Evolutionary conservation across 2,329 filamentous ascomycete genomes (phyloP), one percentile per base, ranked within the genome.

Genomic region (Macrophomina phaseolina): DNA sequence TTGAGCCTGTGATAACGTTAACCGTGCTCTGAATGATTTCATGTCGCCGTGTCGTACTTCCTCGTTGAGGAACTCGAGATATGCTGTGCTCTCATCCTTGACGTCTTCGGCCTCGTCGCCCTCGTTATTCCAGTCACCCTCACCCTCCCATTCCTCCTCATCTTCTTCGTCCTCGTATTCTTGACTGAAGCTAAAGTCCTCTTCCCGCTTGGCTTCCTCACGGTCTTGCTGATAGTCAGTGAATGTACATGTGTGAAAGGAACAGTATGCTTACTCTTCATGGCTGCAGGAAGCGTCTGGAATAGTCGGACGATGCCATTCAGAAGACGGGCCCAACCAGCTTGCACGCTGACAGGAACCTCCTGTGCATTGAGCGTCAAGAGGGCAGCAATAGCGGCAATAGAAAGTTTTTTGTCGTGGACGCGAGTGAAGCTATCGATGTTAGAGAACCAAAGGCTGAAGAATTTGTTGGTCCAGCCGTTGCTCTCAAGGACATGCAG

Each of bases 391-490:
- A 99, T 98, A 55, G 94, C 94, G 18, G 94, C 92, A 73, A 99
- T 97, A 69, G 93, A 97, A 32, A 99, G 85, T 84, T 97, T 99
- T 87, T 99, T 99, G 83, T 99, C 95, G 77, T 99, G 95, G 2
- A 99, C 95, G 49, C 95, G 88, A 63, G 89, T 91, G 82, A 99
- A 98, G 74, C 88, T 90, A 69, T 97, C 91, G 82, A 99, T 99
- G 81, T 90, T 96, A 49, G 92, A 92, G 79, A 99, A 99, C 95
- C 95, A 99, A 67, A 96, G 83, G 80, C 92, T 97, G 84, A 99
- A 99, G 83, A 99, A 99, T 77, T 96, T 96, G 81, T 98, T 98
- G 6, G 95, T 98, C 94, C 94, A 97, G 68, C 89, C 90, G 74
- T 96, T 94, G 64, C 85, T 82, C 81, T 99, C 95, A n/a, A 99